These are phyloP conservation scores for Verbascum thapsus DNA, from an alignment of 257 asterid species.

Conservation along the genomic window DNA sequence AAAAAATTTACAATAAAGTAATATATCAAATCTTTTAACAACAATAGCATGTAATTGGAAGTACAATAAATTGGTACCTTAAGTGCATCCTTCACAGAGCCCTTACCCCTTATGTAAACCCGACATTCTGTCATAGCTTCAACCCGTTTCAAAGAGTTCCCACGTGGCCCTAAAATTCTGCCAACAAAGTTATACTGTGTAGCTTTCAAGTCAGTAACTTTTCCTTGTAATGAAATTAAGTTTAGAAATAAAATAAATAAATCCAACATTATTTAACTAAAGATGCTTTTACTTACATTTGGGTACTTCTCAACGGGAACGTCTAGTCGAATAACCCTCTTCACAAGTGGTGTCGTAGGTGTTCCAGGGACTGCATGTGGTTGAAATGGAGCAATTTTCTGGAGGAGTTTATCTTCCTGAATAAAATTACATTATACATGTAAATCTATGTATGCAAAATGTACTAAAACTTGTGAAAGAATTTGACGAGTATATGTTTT, in stretches of 20 bases:
- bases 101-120: constrained; percentile 72
- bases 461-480: not conserved
- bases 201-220: constrained; percentile 32
- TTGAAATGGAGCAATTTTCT: constrained; percentile 58
- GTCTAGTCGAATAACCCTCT: constrained; percentile 74
- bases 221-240: not conserved
- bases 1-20: too few species aligned
- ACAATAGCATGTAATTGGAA: not conserved
- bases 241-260: constrained; percentile 15
- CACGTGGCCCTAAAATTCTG: constrained; percentile 81
- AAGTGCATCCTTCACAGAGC: constrained; percentile 76
- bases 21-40: too few species aligned
- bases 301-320: constrained; percentile 81
- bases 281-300: constrained; percentile 47
- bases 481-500: not conserved
- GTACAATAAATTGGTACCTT: constrained; percentile 45
- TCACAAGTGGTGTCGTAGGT: constrained; percentile 57
- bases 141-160: constrained; percentile 78
- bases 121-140: constrained; percentile 84
- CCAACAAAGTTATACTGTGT: constrained; percentile 85
- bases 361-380: constrained; percentile 51
- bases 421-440: constrained; percentile 18
- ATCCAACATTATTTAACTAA: constrained; percentile 4
- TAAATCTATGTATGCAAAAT: constrained; percentile 6
- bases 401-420: constrained; percentile 67